phyloP scores from a whole-genome alignment of 148 eudicot species.

The Fagopyrum homotropicum region DNA sequence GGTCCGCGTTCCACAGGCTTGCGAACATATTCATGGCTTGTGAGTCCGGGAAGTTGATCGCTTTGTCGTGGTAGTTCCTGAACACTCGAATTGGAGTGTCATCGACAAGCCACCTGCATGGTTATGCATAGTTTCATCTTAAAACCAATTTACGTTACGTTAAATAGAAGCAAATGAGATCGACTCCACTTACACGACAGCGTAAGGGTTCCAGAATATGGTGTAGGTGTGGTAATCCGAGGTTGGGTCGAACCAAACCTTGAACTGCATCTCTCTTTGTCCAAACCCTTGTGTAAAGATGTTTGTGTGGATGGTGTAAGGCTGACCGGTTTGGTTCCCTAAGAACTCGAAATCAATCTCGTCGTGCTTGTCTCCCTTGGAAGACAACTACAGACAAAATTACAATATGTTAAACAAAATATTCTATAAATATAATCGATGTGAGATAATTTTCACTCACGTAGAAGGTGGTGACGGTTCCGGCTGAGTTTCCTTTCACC shows the following conservation, averaged over 20 bases:
- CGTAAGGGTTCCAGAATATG: constrained; percentile 24
- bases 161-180: not conserved
- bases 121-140: not conserved
- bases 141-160: not conserved
- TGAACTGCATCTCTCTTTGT: constrained; percentile 20
- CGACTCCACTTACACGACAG: constrained; percentile 22
- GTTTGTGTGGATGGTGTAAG: constrained; percentile 30
- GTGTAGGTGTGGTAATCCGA: constrained; percentile 27
- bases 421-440: no score
- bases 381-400: constrained; percentile 14
- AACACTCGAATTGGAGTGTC: constrained; percentile 12
- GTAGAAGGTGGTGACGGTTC: constrained; percentile 33
- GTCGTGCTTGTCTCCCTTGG: constrained; percentile 15
- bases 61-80: constrained; percentile 18
- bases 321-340: constrained; percentile 26
- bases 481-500: constrained; percentile 28
- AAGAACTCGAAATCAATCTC: constrained; percentile 35
- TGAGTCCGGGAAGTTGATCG: constrained; percentile 11
- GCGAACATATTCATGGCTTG: constrained; percentile 1
- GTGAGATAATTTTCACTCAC: not conserved
- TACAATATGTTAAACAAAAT: no score
- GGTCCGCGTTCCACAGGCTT: constrained; percentile 20
- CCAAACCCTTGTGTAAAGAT: constrained; percentile 12
- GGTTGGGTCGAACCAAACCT: constrained; percentile 36
- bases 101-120: constrained; percentile 10